These are phyloP conservation scores for Cymbidium sinense DNA, from an alignment of 106 monocot species.

Conservation along the genomic window DNA sequence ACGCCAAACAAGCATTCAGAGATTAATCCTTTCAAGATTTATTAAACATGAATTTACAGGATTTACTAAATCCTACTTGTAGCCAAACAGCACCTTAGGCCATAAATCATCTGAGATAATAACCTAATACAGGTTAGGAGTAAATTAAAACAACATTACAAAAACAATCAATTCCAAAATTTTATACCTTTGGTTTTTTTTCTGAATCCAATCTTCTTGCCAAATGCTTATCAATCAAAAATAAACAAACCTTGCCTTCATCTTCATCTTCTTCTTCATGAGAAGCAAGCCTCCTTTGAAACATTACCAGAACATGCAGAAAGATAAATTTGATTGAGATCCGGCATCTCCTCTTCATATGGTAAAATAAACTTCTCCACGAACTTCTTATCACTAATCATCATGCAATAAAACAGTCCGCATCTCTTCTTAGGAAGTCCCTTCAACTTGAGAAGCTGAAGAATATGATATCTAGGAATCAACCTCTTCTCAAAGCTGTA, in stretches of 20 bases:
- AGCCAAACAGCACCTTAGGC: no score
- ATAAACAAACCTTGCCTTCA: not conserved
- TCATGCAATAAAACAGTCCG: not conserved
- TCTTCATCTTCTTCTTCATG: no score
- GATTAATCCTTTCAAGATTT: no score
- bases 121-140: no score
- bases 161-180: no score
- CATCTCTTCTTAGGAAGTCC: not conserved
- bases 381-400: not conserved
- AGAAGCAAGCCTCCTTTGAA: not conserved
- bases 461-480: slow-evolving; percentile 20
- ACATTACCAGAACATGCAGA: slow-evolving; percentile 19
- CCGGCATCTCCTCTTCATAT: slow-evolving; percentile 16
- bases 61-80: no score
- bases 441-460: slow-evolving; percentile 18
- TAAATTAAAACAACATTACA: no score
- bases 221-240: not conserved
- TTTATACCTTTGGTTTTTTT: not conserved
- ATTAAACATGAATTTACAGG: no score
- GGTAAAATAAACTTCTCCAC: slow-evolving; percentile 15
- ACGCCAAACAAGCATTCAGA: no score
- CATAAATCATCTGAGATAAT: no score
- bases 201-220: not conserved
- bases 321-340: slow-evolving; percentile 18
- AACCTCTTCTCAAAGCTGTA: slow-evolving; percentile 30